Percentiles rank a stretch among this genome's conserved stretches.
Evolutionary conservation across 2,329 filamentous ascomycete genomes (phyloP).

Genomic region (Calonectria pseudoreteaudii): DNA sequence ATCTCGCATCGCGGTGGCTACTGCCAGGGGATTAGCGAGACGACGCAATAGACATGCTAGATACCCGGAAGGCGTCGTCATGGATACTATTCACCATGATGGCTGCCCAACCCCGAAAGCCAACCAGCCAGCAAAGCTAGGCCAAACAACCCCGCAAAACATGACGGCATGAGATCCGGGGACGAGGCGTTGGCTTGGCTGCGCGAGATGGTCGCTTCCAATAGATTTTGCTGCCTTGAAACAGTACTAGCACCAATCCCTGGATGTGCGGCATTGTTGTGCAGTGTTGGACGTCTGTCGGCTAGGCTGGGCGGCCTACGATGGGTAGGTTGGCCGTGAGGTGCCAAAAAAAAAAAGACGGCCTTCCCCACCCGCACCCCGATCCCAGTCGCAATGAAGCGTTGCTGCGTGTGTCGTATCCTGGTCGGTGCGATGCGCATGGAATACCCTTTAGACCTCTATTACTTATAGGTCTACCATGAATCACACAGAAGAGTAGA

Average conservation of each 20-base stretch:
- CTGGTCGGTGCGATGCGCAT: constrained; percentile 22
- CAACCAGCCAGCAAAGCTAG: constrained; percentile 11
- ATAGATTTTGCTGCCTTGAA: constrained; percentile 5
- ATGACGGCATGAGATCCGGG: constrained; percentile 12
- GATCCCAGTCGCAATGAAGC: constrained; percentile 15
- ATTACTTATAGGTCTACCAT: no score
- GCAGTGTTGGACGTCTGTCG: constrained; percentile 1
- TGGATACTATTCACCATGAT: neutral
- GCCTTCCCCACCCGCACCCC: constrained; percentile 11
- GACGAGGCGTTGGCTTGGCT: constrained; percentile 17
- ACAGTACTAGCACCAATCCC: constrained; percentile 9
- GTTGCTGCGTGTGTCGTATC: constrained; percentile 20
- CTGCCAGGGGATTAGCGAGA: constrained; percentile 25
- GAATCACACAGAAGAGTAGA: no score
- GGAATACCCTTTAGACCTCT: neutral
- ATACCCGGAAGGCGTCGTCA: constrained; percentile 2
- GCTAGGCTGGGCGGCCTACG: neutral
- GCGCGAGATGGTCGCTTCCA: constrained; percentile 16
- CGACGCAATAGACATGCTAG: constrained; percentile 7
- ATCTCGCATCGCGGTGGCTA: constrained; percentile 26
- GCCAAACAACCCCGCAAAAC: constrained; percentile 22
- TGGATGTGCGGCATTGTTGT: constrained; percentile 14
- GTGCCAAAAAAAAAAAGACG: neutral
- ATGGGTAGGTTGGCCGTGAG: constrained; percentile 2
- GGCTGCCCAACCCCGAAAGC: neutral